Base-by-base conservation (phyloP, 129 eudicot genomes). In the Helichrysum umbraculigerum region DNA sequence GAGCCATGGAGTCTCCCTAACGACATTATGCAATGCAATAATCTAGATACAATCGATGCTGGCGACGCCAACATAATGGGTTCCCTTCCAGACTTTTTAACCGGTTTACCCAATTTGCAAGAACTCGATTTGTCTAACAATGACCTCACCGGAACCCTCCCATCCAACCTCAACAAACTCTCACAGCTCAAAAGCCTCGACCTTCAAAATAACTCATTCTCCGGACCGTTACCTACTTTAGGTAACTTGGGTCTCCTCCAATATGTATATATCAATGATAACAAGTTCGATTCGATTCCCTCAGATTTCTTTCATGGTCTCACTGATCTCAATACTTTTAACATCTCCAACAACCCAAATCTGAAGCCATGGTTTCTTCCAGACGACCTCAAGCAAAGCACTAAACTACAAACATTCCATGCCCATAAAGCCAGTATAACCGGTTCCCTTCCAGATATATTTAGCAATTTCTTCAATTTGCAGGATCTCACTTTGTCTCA, bases 201-300 rank as follows among this genome's bases (percentile, higher is more conserved):
- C 17, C 79, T 83, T 35, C 78, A 75, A 4, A 11, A 56, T 9
- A 88, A 88, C 70, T 75, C 50, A 15, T 63, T 88, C 68, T 68
- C 82, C 15, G 92, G 92, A 1, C 20, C 76, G 6, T 14, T 87
- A 39, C 92, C 92, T 6, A 76, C 89, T 0, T 42, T 87, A 30
- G 77, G 84, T 17, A 80, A 82, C 75, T 73, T 82, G 33, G 1
- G 77, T 14, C 9, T n/a, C 5, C 86, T 87, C 35, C 58, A 80
- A 56, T 21, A 66, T 10, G 22, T 82, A 17, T 65, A 10, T 34
- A 70, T 82, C 32, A 76, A 82, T 21, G 0, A 4, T 34, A 87
- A 85, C 56, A 14, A 44, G 5, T 87, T 87, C 79, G 73, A 76
- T 39, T 85, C 87, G 2, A 51, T 87, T 1, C 81, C 85, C 1